Evolutionary conservation across 176 grass and related monocot species (phyloP), one percentile per base, ranked within the genome.

Genomic region (Dendrocalamus sinicus): DNA sequence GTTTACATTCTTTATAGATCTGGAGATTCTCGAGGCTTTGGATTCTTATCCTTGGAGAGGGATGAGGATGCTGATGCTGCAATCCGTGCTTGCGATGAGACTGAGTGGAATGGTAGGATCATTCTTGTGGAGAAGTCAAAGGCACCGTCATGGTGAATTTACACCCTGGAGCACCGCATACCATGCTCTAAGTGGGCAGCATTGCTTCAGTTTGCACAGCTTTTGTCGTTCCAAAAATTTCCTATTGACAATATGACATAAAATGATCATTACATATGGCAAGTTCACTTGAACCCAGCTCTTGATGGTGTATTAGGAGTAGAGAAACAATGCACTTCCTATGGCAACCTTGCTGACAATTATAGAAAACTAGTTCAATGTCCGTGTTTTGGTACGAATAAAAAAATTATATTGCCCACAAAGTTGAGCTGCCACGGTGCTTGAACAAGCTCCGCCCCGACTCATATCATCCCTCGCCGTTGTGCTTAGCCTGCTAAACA

Each of bases 101-200:
- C 90, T 24, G 89, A 87, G 61, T 97, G 95, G 95, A 97, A 92
- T 77, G 92, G 92, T 50, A 92, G 92, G 81, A 92, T 97, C 69
- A 91, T 97, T 84, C 90, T 94, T 76, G 95, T 97, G 75, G 92
- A 97, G 90, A 97, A 97, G 91, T 92, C 93, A 53, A 95, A 95
- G 77, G 85, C 89, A 61, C 81, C 91, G 50, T 52, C 76, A 10
- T 92, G 77, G 80, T 95, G 77, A 95, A 89, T 75, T 53, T 85
- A 44, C 48, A 55, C 24, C 52, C 61, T 78, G 76, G 68, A 83
- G 84, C 17, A 57, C 47, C 1, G 6, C 19, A 62, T 63, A 76
- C 44, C 41, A 39, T 78, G 51, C 28, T 78, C 78, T 2, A 20
- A 35, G 37, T 23, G 70, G 76, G 70, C 72, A 54, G 20, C 52